Evolutionary conservation across 257 asterid genomes (phyloP), one percentile per base, ranked within the genome.

Genomic region (Ballota nigra): DNA sequence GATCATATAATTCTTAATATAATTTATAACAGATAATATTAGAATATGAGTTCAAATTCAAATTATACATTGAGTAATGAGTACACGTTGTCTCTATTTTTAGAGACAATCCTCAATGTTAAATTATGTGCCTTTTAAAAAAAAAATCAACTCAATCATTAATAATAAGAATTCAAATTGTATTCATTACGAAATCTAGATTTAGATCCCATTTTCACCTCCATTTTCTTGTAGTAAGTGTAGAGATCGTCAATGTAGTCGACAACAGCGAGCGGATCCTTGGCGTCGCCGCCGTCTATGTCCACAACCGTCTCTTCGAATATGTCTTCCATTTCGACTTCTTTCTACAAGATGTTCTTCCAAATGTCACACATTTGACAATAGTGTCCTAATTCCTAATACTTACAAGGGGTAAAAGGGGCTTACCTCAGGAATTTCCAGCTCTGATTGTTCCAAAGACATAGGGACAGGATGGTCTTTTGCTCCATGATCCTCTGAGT

Each of bases 321-420:
- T 61, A 87, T 89, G 80, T 94, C 98, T 60, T 88, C 98, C 97
- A 93, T 93, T 52, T 91, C 97, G 8, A 94, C 88, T 83, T 94
- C 98, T 90, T 83, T 29, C 78, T 79, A 20, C 38, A 82, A 51
- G 20, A 24, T 36, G n/a, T 63, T 49, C n/a, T 0, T 10, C 0
- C 18, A 43, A 15, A n/a, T 22, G 11, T 49, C 28, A 51, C 59
- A 59, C 1, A 6, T 3, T 6, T 43, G 8, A 24, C 58, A 64
- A 19, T 23, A 36, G 0, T 60, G 4, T n/a, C 20, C 36, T 12
- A 12, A 58, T 16, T 28, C n/a, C 13, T 59, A 23, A 63, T 5
- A 10, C 1, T 36, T 24, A n/a, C 11, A 18, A 72, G 68, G 19
- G 66, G 62, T 41, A 23, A 41, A 47, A 22, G 61, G 28, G 29